Evolutionary conservation across 768 basidiomycete genomes (phyloP).

Genomic region (Lentinula lateritia): DNA sequence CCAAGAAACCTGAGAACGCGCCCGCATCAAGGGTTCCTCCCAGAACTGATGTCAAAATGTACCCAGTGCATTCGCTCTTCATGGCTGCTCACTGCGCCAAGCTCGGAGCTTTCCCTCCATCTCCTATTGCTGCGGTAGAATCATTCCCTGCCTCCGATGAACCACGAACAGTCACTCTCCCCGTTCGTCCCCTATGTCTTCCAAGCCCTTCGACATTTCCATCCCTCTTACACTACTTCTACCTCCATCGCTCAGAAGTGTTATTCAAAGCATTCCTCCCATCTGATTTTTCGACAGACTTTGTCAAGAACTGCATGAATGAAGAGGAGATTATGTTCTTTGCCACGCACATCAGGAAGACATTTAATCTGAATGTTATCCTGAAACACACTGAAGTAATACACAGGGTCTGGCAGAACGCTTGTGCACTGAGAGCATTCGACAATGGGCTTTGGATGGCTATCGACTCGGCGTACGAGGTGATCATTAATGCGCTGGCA

Average conservation of each 20-base stretch:
- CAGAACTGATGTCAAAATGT: slow-evolving; percentile 36
- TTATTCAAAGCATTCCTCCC: slow-evolving; percentile 57
- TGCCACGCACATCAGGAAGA: slow-evolving; percentile 29
- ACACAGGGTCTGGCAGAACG: slow-evolving; percentile 70
- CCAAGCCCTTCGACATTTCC: slow-evolving; percentile 61
- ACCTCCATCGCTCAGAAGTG: slow-evolving; percentile 48
- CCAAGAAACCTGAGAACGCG: slow-evolving; percentile 15
- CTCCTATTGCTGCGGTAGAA: slow-evolving; percentile 18
- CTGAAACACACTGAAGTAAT: slow-evolving; percentile 43
- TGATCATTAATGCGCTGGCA: slow-evolving; percentile 54
- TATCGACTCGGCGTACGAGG: slow-evolving; percentile 64
- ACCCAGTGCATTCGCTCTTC: slow-evolving; percentile 65
- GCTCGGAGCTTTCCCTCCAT: slow-evolving; percentile 49
- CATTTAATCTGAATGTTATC: slow-evolving; percentile 40
- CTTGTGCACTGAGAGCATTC: slow-evolving; percentile 60
- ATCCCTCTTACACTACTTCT: slow-evolving; percentile 57
- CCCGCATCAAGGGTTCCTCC: slow-evolving; percentile 6
- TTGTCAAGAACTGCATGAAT: slow-evolving; percentile 25
- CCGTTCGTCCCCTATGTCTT: slow-evolving; percentile 57
- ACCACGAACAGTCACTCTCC: slow-evolving; percentile 36
- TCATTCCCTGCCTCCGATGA: slow-evolving; percentile 24
- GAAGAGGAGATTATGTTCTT: slow-evolving; percentile 16
- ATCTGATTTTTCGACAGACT: slow-evolving; percentile 34
- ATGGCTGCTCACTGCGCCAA: slow-evolving; percentile 65
- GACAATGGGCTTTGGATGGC: slow-evolving; percentile 63